A percentile compares a stretch with the other conserved stretches of the same genome.
Evolutionary conservation across 768 basidiomycete species (phyloP).

Genomic region (Leccinum sublutescens): DNA sequence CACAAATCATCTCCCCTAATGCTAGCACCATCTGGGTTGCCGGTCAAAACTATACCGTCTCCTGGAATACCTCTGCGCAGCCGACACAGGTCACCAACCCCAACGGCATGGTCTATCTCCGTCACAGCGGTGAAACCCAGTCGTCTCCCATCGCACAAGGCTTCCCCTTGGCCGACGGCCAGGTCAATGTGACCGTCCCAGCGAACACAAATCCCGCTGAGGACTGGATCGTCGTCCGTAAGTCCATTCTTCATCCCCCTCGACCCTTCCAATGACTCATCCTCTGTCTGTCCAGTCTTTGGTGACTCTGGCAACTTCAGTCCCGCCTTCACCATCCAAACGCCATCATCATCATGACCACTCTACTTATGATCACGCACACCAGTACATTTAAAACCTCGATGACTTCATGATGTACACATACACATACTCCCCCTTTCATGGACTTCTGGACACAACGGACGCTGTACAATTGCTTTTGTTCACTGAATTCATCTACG

Average conservation of each 20-base stretch:
- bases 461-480: constrained; percentile 9
- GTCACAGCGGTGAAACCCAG: constrained; percentile 33
- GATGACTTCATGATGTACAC: constrained; percentile 19
- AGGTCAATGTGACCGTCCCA: constrained; percentile 41
- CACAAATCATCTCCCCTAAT: constrained; percentile 39
- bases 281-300: constrained; percentile 36
- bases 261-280: background rate
- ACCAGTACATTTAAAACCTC: background rate
- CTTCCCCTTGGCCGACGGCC: constrained; percentile 38
- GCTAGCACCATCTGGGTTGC: constrained; percentile 40
- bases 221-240: constrained; percentile 45
- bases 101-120: constrained; percentile 42
- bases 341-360: constrained; percentile 17
- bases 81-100: constrained; percentile 50
- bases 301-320: constrained; percentile 56
- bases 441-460: constrained; percentile 15
- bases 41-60: constrained; percentile 40
- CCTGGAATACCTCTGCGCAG: constrained; percentile 43
- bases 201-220: constrained; percentile 32
- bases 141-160: constrained; percentile 36
- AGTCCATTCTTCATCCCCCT: constrained; percentile 19
- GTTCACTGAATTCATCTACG: constrained; percentile 1
- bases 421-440: background rate
- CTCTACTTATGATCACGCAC: constrained; percentile 1
- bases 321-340: constrained; percentile 41